Base-by-base conservation (phyloP, 257 asterid species). In the Buddleja alternifolia region DNA sequence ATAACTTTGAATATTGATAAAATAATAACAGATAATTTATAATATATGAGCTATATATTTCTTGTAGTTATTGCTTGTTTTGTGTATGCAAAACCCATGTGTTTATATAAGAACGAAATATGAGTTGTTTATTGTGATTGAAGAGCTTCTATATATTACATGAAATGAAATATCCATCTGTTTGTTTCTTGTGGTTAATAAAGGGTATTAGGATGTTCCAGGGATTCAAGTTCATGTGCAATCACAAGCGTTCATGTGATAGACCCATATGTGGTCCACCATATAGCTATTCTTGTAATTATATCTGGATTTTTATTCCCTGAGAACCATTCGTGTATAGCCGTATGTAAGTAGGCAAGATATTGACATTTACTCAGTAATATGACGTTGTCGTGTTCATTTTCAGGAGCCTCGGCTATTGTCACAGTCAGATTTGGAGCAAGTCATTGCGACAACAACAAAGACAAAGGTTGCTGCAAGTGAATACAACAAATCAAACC, bases 321-420 rank as follows among this genome's bases (percentile, higher is more conserved):
- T 29, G 34, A 29, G 34, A 29, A 29, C 34, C 5, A 29, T 5
- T 29, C 34, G 5, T 29, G 2, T 29, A 29, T 1, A 1, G 5
- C 34, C 5, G 34, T 29, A 5, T 45, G 44, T 8, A 55, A 19
- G 46, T 17, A 32, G 57, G 29, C 10, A 6, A 3, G 8, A 10
- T 19, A 10, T 11, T 16, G 15, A 36, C 4, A 42, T 6, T 24
- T 19, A 58, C 12, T 41, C 40, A 53, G 16, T 10, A 16, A 29
- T 1, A 5, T 37, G 5, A 3, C 65, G 46, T 54, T 44, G 51
- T 8, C 4, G 12, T 51, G 54, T 25, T 60, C 29, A 41, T 54
- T 34, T 60, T n/a, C 78, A 90, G 97, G 97, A 83, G 66, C 86
- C 89, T 10, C 86, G 98, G 66, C 77, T 85, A 32, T 72, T 90